Evolutionary conservation across 2,329 filamentous ascomycete species (phyloP), one percentile per base, ranked within the genome.

Genomic region (Juglanconis sp.): DNA sequence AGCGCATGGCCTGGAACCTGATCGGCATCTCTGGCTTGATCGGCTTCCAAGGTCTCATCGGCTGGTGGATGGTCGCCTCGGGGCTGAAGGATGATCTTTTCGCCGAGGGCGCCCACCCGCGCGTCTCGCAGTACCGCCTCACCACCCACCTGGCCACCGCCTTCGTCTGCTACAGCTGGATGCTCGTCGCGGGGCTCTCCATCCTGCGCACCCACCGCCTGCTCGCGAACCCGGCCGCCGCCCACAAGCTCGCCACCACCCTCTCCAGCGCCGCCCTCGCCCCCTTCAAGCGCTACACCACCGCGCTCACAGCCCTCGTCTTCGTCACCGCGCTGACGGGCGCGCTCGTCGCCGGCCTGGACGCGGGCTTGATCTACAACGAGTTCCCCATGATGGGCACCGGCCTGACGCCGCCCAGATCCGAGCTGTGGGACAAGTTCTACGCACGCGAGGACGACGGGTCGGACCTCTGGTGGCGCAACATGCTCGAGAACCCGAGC

Each of bases 51-150:
- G 95, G 95, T 49, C 85, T 95, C 69, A 88, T 99, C 65, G 95
- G 95, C 57, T 99, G 95, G 95, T 99, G 95, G 92, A 99, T 99
- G 95, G 95, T 99, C 68, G 96, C 96, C 76, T 96, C 91, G 10
- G 95, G 95, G 1, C 81, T 99, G 64, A 96, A 94, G 73, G 95
- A 98, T 72, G 95, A 99, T 73, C 84, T 99, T 34, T 97, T 99
- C 71, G 91, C 91, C 24, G 89, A 91, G 2, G 95, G 93, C 11
- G 90, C 88, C 59, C 92, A 96, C 73, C 95, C 95, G 0, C 87
- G 95, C 61, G 95, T 99, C 53, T 94, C 89, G 64, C 95, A 99
- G 76, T 99, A 99, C 77, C 87, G 95, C 55, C 83, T 99, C 59
- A 89, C 94, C 4, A 86, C 93, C 8, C 95, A 99, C 74, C 82